Percentiles rank a stretch among this genome's conserved stretches.
Evolutionary conservation across 164 flowering plant genomes (phyloP).

Genomic region (Litsea cubeba): DNA sequence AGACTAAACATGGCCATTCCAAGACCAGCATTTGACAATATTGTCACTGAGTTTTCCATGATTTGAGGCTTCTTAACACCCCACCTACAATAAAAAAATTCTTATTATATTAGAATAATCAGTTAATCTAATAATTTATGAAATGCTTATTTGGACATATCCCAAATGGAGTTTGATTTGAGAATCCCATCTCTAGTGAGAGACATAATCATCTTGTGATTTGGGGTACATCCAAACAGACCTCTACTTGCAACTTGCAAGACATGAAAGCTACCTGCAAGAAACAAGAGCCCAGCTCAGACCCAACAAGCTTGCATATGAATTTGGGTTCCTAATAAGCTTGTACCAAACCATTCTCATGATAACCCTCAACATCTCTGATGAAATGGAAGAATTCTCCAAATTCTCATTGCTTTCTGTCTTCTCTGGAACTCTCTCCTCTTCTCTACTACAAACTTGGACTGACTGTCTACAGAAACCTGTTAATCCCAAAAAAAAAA

Average conservation of each 20-base stretch:
- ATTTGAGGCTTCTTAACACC: constrained; percentile 28
- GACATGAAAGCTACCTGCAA: constrained; percentile 19
- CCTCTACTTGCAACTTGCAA: not conserved
- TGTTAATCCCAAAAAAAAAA: constrained; percentile 1
- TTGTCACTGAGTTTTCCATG: constrained; percentile 30
- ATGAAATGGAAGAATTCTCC: constrained; percentile 7
- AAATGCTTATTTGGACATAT: not conserved
- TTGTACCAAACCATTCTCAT: constrained; percentile 32
- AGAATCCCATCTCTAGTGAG: not conserved
- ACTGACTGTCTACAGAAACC: constrained; percentile 18
- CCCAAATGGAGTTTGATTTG: not conserved
- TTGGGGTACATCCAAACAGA: not conserved
- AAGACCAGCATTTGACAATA: constrained; percentile 37
- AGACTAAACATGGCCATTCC: constrained; percentile 51
- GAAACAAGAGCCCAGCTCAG: constrained; percentile 34
- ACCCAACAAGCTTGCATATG: constrained; percentile 39
- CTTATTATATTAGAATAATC: not conserved
- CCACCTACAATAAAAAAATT: constrained; percentile 20
- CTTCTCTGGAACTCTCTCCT: constrained; percentile 1
- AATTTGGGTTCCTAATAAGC: constrained; percentile 40
- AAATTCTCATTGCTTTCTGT: constrained; percentile 1
- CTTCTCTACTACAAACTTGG: constrained; percentile 19
- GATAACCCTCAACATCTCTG: constrained; percentile 21
- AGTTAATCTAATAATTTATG: too few relatives aligned
- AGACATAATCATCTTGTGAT: not conserved